phyloP scores from a whole-genome alignment of 768 basidiomycete species.

The Trametes meyenii region DNA sequence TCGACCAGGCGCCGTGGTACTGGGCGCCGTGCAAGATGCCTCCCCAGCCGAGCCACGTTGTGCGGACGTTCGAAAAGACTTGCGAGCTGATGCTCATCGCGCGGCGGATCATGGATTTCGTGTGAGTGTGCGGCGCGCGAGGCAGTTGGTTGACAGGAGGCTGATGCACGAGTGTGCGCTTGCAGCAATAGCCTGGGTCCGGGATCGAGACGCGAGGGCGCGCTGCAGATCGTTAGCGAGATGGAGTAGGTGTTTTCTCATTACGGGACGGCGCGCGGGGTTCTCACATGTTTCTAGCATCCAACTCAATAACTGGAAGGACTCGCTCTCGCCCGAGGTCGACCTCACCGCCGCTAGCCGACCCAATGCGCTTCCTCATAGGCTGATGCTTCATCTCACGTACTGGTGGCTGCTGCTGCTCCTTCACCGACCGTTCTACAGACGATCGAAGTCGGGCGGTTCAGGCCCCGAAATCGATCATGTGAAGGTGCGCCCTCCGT shows the following conservation, averaged over 20 bases:
- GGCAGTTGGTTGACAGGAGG: neutral
- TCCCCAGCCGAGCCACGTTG: conserved; percentile 39
- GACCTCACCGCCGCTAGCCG: conserved; percentile 52
- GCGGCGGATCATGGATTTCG: conserved; percentile 54
- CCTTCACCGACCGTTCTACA: conserved; percentile 55
- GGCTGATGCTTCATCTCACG: conserved; percentile 56
- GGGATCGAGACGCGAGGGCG: conserved; percentile 43
- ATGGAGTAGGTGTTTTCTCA: conserved; percentile 46
- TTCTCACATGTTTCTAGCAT: conserved; percentile 21
- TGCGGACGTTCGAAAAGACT: conserved; percentile 48
- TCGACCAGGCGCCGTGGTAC: conserved; percentile 51
- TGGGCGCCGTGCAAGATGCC: conserved; percentile 44
- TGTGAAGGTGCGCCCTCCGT: conserved; percentile 46
- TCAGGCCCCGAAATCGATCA: conserved; percentile 47
- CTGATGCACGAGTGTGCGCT: neutral
- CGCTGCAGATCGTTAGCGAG: conserved; percentile 52
- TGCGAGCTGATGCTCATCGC: conserved; percentile 54
- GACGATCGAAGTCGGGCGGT: conserved; percentile 36
- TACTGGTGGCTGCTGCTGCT: conserved; percentile 65
- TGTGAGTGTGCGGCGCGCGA: conserved; percentile 40
- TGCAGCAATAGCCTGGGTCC: conserved; percentile 49
- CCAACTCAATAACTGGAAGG: conserved; percentile 42
- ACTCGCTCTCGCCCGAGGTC: conserved; percentile 44
- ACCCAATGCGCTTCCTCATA: conserved; percentile 52
- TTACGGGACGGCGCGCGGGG: neutral